Conservation (phyloP, 2,329 filamentous ascomycete genomes). For the Colletotrichum spaethianum region DNA sequence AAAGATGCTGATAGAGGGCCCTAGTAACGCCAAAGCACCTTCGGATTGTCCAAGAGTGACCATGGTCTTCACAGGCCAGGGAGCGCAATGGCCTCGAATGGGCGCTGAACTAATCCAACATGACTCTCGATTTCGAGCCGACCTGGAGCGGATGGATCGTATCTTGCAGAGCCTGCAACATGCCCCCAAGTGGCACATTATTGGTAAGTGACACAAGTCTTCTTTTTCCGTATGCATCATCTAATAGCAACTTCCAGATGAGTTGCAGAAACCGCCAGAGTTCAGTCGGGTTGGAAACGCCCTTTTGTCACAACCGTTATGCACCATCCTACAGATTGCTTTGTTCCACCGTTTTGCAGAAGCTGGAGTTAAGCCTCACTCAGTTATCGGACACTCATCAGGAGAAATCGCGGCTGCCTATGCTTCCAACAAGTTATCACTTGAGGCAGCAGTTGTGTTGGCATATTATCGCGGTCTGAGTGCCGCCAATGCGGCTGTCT, state of each 20-base stretch:
- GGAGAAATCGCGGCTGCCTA: conserved; percentile 63
- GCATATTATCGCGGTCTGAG: conserved; percentile 48
- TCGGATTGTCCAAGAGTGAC: conserved; percentile 45
- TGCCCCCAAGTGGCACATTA: background rate
- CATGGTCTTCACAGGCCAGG: conserved; percentile 59
- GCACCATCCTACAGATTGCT: conserved; percentile 54
- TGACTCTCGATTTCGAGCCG: conserved; percentile 19
- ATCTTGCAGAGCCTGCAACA: conserved; percentile 4
- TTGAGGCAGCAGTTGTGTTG: conserved; percentile 52
- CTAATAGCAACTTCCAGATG: background rate
- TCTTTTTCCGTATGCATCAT: background rate
- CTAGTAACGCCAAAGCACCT: conserved; percentile 41
- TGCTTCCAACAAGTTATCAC: conserved; percentile 52
- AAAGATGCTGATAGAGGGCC: background rate
- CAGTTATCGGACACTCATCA: conserved; percentile 58
- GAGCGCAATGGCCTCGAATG: conserved; percentile 61
- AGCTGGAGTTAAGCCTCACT: conserved; percentile 49
- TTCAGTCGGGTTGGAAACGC: conserved; percentile 22
- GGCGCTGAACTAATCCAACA: conserved; percentile 48
- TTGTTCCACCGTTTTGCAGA: conserved; percentile 55
- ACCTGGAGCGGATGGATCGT: conserved; percentile 37
- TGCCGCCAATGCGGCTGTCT: too few species aligned
- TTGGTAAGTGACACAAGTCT: background rate
- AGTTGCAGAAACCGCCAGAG: conserved; percentile 1
- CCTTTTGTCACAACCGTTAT: conserved; percentile 44